Evolutionary conservation across 495 filamentous ascomycete species (phyloP).

Genomic region (Darksidea phi): DNA sequence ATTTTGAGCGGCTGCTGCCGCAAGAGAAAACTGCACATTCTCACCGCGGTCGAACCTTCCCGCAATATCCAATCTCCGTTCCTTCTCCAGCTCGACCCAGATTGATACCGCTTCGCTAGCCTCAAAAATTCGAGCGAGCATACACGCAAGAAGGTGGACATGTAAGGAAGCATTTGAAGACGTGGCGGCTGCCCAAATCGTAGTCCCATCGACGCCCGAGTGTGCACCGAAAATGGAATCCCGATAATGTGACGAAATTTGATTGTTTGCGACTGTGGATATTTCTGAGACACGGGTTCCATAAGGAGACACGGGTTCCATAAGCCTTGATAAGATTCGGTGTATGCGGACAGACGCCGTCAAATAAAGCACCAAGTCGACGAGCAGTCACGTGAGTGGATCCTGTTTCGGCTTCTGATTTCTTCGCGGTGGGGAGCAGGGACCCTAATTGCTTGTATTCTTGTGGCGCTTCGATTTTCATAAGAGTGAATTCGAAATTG

Average conservation of each 20-base stretch:
- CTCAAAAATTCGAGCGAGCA: constrained; percentile 15
- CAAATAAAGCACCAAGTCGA: constrained; percentile 11
- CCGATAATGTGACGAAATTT: background rate
- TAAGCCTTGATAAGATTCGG: constrained; percentile 14
- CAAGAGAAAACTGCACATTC: background rate
- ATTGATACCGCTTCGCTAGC: constrained; percentile 4
- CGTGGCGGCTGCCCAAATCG: constrained; percentile 40
- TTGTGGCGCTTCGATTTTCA: constrained; percentile 14
- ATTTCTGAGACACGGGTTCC: too few species aligned
- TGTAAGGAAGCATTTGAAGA: constrained; percentile 3
- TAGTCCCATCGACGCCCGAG: constrained; percentile 38
- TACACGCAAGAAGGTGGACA: constrained; percentile 22
- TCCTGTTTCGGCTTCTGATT: constrained; percentile 8
- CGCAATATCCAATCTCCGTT: constrained; percentile 18
- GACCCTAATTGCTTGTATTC: constrained; percentile 8
- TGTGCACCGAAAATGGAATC: constrained; percentile 34
- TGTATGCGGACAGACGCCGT: constrained; percentile 1
- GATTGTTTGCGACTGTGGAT: background rate
- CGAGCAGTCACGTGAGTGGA: constrained; percentile 4
- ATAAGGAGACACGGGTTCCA: background rate
- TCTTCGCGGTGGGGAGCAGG: background rate
- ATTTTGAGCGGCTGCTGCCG: background rate
- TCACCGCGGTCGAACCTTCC: background rate
- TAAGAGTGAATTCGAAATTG: constrained; percentile 30
- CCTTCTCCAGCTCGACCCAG: constrained; percentile 15